Base-by-base conservation (phyloP, 176 grass and related monocot species). In the Secale cereale region DNA sequence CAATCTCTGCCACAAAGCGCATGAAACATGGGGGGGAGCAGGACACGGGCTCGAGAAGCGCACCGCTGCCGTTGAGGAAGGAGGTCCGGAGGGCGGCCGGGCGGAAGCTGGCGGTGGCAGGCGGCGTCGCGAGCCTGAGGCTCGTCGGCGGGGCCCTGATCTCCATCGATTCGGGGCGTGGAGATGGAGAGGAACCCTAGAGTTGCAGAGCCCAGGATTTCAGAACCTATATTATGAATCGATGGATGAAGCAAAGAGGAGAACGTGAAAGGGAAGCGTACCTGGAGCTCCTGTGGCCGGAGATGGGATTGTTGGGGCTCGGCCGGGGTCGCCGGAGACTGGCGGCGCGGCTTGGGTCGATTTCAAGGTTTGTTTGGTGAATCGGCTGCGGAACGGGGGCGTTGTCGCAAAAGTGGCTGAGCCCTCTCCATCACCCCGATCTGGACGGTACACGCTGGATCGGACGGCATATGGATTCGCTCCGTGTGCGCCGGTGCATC, bases 51-150 rank as follows among this genome's bases (percentile, higher is more conserved):
- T 83, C 35, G 59, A 28, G 61, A 72, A 29, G 87, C 89, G 62
- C 50, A 91, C 89, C 81, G 30, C 61, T 79, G 17, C 85, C 81
- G n/a, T 52, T 75, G 60, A 91, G 81, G 76, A 91, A 91, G 70
- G 85, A 70, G 48, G 89, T 76, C 76, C 20, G 40, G 60, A 91
- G 85, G 8, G 76, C 11, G 75, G 59, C 29, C 59, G 33, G 50
- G 12, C 76, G 81, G 81, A 87, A 83, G 46, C 81, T 80, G 36
- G 70, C 30, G 5, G 81, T 2, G 29, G 76, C 25, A 3, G 85
- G 37, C 9, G 81, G 76, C 6, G 60, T 81, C 35, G 75, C 80
- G 8, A 90, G 85, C 46, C 80, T 83, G 26, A 90, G 45, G 80
- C 85, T 75, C 80, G 80, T 67, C 75, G 89, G 67, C 59, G 67